A percentile compares a stretch with the other conserved stretches of the same genome.
Evolutionary conservation across 352 stramenopile genomes (phyloP).

Genomic region (Pythium utonaiense): DNA sequence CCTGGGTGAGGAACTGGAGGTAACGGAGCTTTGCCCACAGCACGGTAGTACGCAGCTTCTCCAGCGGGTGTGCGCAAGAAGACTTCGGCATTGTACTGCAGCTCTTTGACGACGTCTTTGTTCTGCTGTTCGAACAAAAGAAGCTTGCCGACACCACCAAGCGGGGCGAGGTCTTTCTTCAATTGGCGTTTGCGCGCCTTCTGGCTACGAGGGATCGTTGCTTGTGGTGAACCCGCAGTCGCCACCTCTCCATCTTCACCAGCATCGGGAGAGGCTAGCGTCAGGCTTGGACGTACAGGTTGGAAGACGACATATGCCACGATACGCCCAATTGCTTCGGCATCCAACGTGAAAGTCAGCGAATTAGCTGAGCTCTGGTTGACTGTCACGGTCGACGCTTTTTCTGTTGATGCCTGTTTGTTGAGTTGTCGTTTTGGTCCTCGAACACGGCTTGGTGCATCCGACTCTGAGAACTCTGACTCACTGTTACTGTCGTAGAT

Average conservation of each 20-base stretch:
- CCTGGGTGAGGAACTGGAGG: slow-evolving; percentile 49
- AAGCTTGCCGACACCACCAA: slow-evolving; percentile 75
- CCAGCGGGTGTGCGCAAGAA: slow-evolving; percentile 64
- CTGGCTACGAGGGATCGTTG: slow-evolving; percentile 42
- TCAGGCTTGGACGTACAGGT: slow-evolving; percentile 25
- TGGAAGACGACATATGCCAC: slow-evolving; percentile 79
- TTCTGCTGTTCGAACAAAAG: slow-evolving; percentile 88
- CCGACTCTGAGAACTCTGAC: slow-evolving; percentile 78
- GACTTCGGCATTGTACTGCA: slow-evolving; percentile 86
- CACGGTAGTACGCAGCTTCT: slow-evolving; percentile 71
- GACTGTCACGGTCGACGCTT: not conserved
- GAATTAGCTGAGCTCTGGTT: slow-evolving; percentile 44
- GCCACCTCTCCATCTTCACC: slow-evolving; percentile 10
- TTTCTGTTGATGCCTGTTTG: slow-evolving; percentile 2
- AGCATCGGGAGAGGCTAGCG: not conserved
- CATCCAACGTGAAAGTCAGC: slow-evolving; percentile 79
- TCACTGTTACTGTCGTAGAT: slow-evolving; percentile 86
- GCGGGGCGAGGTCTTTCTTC: slow-evolving; percentile 62
- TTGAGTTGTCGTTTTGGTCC: slow-evolving; percentile 25
- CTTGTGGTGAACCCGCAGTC: slow-evolving; percentile 4
- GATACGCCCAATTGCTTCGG: slow-evolving; percentile 78
- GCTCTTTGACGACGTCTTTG: slow-evolving; percentile 89
- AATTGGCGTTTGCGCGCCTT: slow-evolving; percentile 70
- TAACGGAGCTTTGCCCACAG: slow-evolving; percentile 49
- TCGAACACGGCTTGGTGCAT: slow-evolving; percentile 32